Conservation (phyloP, 106 monocot species). For the Dendrobium huoshanense region DNA sequence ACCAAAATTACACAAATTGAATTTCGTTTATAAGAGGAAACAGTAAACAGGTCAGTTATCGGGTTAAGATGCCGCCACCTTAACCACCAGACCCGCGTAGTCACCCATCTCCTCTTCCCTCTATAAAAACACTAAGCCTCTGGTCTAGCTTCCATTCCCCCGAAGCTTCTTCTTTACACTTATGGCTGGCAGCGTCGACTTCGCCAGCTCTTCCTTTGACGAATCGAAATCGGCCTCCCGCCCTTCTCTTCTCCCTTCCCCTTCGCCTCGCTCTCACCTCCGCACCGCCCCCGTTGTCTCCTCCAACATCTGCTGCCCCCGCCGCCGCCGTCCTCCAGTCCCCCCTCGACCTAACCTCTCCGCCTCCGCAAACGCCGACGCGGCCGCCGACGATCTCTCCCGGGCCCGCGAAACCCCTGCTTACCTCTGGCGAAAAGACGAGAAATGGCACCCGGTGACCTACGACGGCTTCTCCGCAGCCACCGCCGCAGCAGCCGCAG, state of each 20-base stretch:
- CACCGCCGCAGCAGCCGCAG: not conserved
- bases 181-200: not conserved
- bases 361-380: not conserved
- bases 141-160: not conserved
- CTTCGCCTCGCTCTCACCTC: not conserved
- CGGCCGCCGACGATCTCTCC: conserved; percentile 7
- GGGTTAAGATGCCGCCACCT: not conserved
- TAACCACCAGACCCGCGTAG: not conserved
- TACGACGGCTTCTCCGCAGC: not conserved
- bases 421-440: conserved; percentile 41
- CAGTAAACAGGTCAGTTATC: not conserved
- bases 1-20: no score
- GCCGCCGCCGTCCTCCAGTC: not conserved
- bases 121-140: not conserved
- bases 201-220: not conserved
- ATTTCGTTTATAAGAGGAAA: not conserved
- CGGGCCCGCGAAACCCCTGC: conserved; percentile 14
- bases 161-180: not conserved
- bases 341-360: conserved; percentile 2
- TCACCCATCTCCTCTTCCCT: not conserved
- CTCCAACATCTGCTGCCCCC: not conserved
- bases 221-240: not conserved
- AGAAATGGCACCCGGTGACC: conserved; percentile 27
- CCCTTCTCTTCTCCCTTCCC: not conserved
- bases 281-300: conserved; percentile 1